Conservation (phyloP, 1,284 basidiomycete species). For the Cryptococcus maquisensis region DNA sequence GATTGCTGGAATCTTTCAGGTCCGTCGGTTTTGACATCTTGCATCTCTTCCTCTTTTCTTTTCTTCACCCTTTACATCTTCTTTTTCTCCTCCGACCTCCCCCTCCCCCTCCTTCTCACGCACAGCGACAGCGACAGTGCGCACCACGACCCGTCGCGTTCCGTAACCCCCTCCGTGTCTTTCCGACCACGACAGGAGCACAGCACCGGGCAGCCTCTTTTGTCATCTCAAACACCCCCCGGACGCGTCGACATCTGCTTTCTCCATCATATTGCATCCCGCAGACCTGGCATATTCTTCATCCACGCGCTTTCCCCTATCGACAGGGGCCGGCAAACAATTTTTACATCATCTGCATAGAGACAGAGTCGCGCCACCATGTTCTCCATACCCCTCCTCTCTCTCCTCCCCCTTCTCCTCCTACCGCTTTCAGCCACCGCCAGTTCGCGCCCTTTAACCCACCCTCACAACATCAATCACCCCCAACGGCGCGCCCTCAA, state of each 20-base stretch:
- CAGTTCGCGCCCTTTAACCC: neutral
- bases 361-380: neutral
- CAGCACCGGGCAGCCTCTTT: no score
- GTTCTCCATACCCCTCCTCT: neutral
- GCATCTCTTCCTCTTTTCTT: neutral
- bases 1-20: neutral
- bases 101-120: neutral
- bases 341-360: no score
- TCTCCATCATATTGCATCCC: no score
- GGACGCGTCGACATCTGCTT: no score
- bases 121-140: neutral
- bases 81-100: neutral
- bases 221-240: no score
- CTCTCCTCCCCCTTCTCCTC: neutral
- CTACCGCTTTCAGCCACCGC: neutral
- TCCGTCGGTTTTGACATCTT: neutral
- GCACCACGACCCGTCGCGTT: neutral
- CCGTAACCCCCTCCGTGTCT: neutral
- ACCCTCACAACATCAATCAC: slow-evolving; percentile 30
- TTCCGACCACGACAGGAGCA: no score
- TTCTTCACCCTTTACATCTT: neutral
- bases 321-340: no score
- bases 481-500: slow-evolving; percentile 26
- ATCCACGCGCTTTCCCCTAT: no score
- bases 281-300: no score